Conservation (phyloP, 2,329 filamentous ascomycete species). For the Gaeumannomyces tritici region DNA sequence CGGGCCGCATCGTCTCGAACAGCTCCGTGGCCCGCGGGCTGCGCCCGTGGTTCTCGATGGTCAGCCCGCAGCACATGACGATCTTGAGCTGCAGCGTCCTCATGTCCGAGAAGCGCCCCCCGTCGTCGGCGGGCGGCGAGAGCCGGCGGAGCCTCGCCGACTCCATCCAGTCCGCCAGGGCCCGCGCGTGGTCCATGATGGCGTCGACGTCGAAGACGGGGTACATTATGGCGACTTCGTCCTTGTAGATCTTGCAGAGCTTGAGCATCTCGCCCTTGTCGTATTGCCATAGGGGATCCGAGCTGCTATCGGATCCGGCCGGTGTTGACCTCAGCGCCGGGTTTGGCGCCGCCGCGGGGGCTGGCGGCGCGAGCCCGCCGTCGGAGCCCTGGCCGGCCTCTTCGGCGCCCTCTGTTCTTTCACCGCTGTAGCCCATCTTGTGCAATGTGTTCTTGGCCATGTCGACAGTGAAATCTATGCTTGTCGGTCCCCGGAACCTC, state of each 20-base stretch:
- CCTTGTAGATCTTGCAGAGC: constrained; percentile 71
- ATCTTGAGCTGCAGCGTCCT: constrained; percentile 69
- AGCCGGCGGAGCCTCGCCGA: constrained; percentile 3
- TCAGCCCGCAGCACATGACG: constrained; percentile 67
- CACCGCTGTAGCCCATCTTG: constrained; percentile 74
- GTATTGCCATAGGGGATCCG: constrained; percentile 74
- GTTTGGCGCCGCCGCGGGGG: not conserved
- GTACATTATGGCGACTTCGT: constrained; percentile 90
- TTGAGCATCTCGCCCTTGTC: constrained; percentile 71
- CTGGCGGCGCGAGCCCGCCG: constrained; percentile 24
- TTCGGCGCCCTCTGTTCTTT: constrained; percentile 50
- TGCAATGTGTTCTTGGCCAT: constrained; percentile 80
- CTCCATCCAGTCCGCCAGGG: constrained; percentile 61
- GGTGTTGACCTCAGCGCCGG: not conserved
- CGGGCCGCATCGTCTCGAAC: constrained; percentile 66
- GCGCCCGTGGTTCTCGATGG: constrained; percentile 69
- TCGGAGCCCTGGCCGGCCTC: constrained; percentile 32
- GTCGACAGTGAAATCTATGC: constrained; percentile 74
- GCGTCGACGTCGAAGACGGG: constrained; percentile 69
- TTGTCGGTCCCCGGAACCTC: constrained; percentile 76
- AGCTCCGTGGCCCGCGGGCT: constrained; percentile 65
- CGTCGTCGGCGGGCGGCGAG: constrained; percentile 20
- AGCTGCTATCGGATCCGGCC: constrained; percentile 10
- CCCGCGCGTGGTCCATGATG: constrained; percentile 60
- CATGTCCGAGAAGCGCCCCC: constrained; percentile 30